A percentile compares a stretch with the other conserved stretches of the same genome.
These are phyloP conservation scores for Erodium moschatum DNA, from an alignment of 441 rosid species.

Conservation along the genomic window DNA sequence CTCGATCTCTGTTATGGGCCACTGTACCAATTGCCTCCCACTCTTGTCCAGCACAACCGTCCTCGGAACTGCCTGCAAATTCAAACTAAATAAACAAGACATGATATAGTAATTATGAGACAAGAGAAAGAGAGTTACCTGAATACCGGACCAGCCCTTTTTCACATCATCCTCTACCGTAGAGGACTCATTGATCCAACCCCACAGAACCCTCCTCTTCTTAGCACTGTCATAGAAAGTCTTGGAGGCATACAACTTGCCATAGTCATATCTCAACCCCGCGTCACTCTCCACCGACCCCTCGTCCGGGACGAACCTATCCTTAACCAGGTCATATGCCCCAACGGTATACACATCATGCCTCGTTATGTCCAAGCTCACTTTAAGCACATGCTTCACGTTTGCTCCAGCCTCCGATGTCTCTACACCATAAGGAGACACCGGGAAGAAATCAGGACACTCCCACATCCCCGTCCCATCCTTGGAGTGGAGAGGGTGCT, in stretches of 20 bases:
- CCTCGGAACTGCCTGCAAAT: slow-evolving; percentile 18
- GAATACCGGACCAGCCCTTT: slow-evolving; percentile 48
- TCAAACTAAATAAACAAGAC: neutral
- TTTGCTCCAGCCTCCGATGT: too few species aligned
- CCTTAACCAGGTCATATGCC: slow-evolving; percentile 24
- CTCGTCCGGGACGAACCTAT: slow-evolving; percentile 28
- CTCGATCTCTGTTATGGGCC: slow-evolving; percentile 25
- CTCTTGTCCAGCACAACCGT: slow-evolving; percentile 19
- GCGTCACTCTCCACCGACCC: slow-evolving; percentile 29
- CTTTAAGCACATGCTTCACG: slow-evolving; percentile 41
- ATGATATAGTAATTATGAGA: too few species aligned
- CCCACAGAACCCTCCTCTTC: slow-evolving; percentile 39
- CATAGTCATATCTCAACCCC: slow-evolving; percentile 44
- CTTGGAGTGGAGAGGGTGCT: slow-evolving; percentile 45
- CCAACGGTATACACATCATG: slow-evolving; percentile 42
- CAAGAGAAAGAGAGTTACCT: slow-evolving; percentile 22
- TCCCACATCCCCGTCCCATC: slow-evolving; percentile 80
- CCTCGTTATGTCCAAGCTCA: slow-evolving; percentile 30
- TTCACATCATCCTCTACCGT: slow-evolving; percentile 26
- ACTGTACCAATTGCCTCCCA: slow-evolving; percentile 25
- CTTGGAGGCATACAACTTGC: slow-evolving; percentile 46
- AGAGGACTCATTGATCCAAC: slow-evolving; percentile 41
- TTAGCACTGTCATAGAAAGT: slow-evolving; percentile 38
- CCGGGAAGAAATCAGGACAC: slow-evolving; percentile 49
- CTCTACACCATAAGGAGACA: slow-evolving; percentile 10